phyloP scores from a whole-genome alignment of 495 filamentous ascomycete genomes.

The Astrothelium macrocarpum region DNA sequence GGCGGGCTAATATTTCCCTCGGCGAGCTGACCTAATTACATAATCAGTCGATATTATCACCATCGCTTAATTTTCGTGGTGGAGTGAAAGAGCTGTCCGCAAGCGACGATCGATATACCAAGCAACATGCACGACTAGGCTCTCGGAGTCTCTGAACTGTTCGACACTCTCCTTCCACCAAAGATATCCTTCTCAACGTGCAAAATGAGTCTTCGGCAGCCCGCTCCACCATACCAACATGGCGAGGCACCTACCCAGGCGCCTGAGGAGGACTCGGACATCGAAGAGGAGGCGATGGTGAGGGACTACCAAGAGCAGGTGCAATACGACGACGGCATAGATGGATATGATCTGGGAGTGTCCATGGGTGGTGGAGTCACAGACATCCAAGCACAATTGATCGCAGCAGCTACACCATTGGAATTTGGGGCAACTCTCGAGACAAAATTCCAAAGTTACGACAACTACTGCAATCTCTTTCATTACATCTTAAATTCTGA shows the following conservation, averaged over 20 bases:
- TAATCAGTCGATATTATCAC: not conserved
- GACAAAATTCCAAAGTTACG: slow-evolving; percentile 95
- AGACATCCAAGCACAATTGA: slow-evolving; percentile 85
- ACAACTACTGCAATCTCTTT: slow-evolving; percentile 97
- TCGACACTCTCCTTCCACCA: not conserved
- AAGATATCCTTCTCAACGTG: slow-evolving; percentile 7
- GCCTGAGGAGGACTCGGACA: slow-evolving; percentile 74
- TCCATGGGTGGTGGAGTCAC: slow-evolving; percentile 34
- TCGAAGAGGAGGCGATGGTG: slow-evolving; percentile 87
- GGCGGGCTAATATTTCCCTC: no score
- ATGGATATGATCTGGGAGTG: slow-evolving; percentile 51
- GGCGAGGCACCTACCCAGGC: slow-evolving; percentile 24
- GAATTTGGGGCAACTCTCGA: slow-evolving; percentile 91
- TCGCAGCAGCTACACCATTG: slow-evolving; percentile 82
- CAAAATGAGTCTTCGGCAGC: slow-evolving; percentile 36
- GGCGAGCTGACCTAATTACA: no score
- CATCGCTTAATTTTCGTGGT: not conserved
- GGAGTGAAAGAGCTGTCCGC: not conserved
- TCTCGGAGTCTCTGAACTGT: not conserved
- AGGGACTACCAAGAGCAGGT: slow-evolving; percentile 94
- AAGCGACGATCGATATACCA: not conserved
- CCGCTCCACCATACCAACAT: slow-evolving; percentile 28
- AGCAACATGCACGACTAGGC: not conserved
- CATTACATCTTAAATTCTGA: slow-evolving; percentile 99
- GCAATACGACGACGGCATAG: slow-evolving; percentile 75